Conservation (phyloP, 1,284 basidiomycete genomes). For the Ceratobasidium sp. region DNA sequence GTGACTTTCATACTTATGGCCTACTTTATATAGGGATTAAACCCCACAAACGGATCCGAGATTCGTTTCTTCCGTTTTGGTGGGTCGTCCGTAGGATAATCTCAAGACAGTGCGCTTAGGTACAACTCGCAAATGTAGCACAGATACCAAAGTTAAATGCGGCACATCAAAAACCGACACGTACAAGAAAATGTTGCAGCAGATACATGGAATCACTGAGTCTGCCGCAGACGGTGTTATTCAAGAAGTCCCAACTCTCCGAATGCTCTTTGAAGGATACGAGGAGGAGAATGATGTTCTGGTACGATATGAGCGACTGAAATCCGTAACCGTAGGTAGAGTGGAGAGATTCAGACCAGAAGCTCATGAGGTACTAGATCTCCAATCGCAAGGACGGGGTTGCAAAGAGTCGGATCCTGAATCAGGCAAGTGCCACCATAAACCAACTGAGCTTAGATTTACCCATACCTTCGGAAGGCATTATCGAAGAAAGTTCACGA, state of each 20-base stretch:
- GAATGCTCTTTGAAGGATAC: conserved; percentile 38
- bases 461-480: conserved; percentile 1
- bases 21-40: conserved; percentile 7
- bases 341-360: not conserved
- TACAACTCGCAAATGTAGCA: not conserved
- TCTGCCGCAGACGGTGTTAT: conserved; percentile 38
- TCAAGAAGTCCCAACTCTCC: conserved; percentile 38
- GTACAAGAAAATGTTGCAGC: conserved; percentile 42
- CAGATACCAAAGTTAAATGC: conserved; percentile 31
- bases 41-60: conserved; percentile 40
- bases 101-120: not conserved
- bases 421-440: not conserved
- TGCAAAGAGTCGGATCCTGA: conserved; percentile 32
- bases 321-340: conserved; percentile 6
- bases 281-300: conserved; percentile 1
- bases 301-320: conserved; percentile 7
- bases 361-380: not conserved
- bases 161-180: conserved; percentile 30
- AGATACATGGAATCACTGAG: conserved; percentile 39
- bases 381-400: conserved; percentile 32
- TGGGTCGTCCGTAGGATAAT: not conserved
- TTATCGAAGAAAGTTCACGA: conserved; percentile 36
- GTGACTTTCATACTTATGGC: no score
- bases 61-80: conserved; percentile 29
- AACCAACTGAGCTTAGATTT: not conserved